Evolutionary conservation across 2,329 filamentous ascomycete species (phyloP).

Genomic region (Diaporthe helianthi): DNA sequence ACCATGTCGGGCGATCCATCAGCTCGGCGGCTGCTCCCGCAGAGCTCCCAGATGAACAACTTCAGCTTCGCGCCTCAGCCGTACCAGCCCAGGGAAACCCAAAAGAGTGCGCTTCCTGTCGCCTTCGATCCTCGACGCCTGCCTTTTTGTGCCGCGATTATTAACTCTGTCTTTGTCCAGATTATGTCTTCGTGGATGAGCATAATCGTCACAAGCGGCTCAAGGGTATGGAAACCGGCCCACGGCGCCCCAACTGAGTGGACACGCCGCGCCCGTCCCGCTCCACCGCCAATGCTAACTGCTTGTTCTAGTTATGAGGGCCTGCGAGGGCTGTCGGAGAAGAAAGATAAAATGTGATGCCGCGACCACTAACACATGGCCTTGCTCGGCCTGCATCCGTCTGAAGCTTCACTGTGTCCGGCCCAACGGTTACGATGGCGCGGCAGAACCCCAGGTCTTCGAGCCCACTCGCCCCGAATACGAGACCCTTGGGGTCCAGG

Average conservation of each 20-base stretch:
- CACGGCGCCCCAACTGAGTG: neutral
- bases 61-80: conserved; percentile 76
- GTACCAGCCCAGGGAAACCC: conserved; percentile 73
- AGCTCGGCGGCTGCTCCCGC: conserved; percentile 68
- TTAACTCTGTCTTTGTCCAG: conserved; percentile 53
- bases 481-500: conserved; percentile 50
- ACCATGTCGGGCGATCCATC: conserved; percentile 69
- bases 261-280: neutral
- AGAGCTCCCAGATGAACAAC: conserved; percentile 73
- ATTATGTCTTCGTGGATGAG: conserved; percentile 99
- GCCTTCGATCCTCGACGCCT: conserved; percentile 29
- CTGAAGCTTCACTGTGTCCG: conserved; percentile 93
- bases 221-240: conserved; percentile 70
- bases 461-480: conserved; percentile 57
- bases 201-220: conserved; percentile 97
- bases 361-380: conserved; percentile 96
- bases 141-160: conserved; percentile 41
- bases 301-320: conserved; percentile 81
- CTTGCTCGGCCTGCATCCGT: conserved; percentile 90
- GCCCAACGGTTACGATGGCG: conserved; percentile 80
- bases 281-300: conserved; percentile 3
- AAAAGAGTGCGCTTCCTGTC: conserved; percentile 72
- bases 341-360: conserved; percentile 99
- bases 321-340: conserved; percentile 92
- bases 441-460: conserved; percentile 46